A percentile compares a stretch with the other conserved stretches of the same genome.
Conservation (phyloP, 2,329 filamentous ascomycete species). For the Penicillium digitatum region DNA sequence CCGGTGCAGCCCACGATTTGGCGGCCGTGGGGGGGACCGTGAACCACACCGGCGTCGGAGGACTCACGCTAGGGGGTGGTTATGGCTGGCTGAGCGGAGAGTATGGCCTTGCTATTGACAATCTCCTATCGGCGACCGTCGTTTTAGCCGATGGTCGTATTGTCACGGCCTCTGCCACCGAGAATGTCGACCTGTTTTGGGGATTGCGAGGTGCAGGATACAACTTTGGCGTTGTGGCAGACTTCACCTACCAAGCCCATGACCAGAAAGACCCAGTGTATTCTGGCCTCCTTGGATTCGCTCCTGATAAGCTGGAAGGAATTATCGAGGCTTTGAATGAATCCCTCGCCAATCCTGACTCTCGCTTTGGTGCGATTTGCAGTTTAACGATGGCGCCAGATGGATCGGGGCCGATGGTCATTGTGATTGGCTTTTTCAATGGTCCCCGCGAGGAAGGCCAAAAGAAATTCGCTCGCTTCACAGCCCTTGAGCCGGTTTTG, state of each 20-base stretch:
- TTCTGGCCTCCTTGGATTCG: conserved; percentile 31
- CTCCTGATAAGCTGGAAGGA: conserved; percentile 23
- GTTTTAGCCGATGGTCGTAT: conserved; percentile 43
- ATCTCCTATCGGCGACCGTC: conserved; percentile 40
- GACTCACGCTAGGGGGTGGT: conserved; percentile 56
- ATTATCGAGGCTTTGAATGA: conserved; percentile 32
- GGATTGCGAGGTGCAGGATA: conserved; percentile 45
- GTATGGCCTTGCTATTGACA: conserved; percentile 54
- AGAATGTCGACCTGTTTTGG: conserved; percentile 52
- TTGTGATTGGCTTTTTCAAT: conserved; percentile 37
- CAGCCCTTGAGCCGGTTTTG: conserved; percentile 37
- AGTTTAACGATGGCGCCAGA: conserved; percentile 31
- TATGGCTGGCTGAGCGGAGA: conserved; percentile 55
- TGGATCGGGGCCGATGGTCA: conserved; percentile 30
- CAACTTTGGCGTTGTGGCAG: conserved; percentile 46
- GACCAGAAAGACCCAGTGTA: conserved; percentile 34
- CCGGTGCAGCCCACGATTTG: conserved; percentile 50
- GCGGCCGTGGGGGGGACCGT: conserved; percentile 61
- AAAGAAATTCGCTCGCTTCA: conserved; percentile 35
- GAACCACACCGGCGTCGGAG: conserved; percentile 60
- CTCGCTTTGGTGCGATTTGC: conserved; percentile 46
- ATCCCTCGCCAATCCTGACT: conserved; percentile 55
- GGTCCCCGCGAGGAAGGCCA: conserved; percentile 38
- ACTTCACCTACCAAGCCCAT: conserved; percentile 42
- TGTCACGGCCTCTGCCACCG: conserved; percentile 37